Evolutionary conservation across 2,329 filamentous ascomycete species (phyloP), one percentile per base, ranked within the genome.

Genomic region (Paracoccidioides brasiliensis): DNA sequence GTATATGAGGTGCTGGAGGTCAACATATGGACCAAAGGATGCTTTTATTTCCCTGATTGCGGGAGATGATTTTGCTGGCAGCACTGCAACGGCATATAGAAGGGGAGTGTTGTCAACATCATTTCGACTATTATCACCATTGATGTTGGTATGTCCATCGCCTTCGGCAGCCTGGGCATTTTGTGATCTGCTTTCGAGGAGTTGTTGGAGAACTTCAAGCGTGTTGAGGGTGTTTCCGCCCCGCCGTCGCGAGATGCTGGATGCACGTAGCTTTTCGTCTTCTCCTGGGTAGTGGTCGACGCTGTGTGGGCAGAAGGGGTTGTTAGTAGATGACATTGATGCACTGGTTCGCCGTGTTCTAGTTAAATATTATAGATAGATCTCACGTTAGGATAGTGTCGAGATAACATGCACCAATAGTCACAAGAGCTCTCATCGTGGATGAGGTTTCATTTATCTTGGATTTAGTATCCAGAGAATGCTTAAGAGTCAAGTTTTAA

Each of bases 171-270:
- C 22, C 22, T 22, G 22, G n/a, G 28, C 43, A 22, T 50, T 45
- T 14, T 48, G 52, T 5, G 57, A 32, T 12, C 43, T 32, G 46
- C 61, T 42, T 40, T 59, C 54, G 10, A 82, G 63, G 15, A 87
- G 75, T 66, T 89, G 83, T 58, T 81, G 76, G 32, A 90, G 72
- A 7, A 90, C 85, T 65, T 88, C 78, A 38, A 88, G 77, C 3
- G 80, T 80, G 66, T 90, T 90, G 30, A 82, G 79, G 59, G 83
- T 82, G 67, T 90, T 90, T 37, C 86, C 86, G 53, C 86, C 86
- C 32, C 85, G 79, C 35, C 85, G 80, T 45, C 77, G 76, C 40
- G 73, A 70, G 55, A 85, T 66, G 30, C 65, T 74, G 2, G 79
- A 78, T 15, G 86, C 85, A 37, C 85, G 82, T 43, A 87, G 74